Evolutionary conservation across 495 filamentous ascomycete species (phyloP), one percentile per base, ranked within the genome.

Genomic region (Delitschia confertaspora): DNA sequence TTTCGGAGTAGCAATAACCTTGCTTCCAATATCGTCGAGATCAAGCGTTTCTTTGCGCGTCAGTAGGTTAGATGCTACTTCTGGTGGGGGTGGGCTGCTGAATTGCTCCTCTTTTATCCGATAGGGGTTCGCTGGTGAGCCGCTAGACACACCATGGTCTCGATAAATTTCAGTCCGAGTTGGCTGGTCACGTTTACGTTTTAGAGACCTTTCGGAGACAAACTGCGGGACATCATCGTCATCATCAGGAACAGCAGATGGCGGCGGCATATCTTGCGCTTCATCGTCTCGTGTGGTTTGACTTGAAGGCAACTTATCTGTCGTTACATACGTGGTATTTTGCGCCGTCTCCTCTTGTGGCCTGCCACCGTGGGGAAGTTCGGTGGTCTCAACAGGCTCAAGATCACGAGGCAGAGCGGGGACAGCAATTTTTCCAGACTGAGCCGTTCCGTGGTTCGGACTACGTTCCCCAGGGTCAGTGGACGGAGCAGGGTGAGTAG

Each of bases 31-130:
- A 4, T 55, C 57, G 45, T 65, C 62, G n/a, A 67, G 54, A 52
- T 67, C 64, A 10, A 63, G 44, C 4, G 59, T 67, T 34, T 65
- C 62, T 18, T 30, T 57, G 10, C 57, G 60, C 7, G 47, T 11
- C 2, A 43, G 29, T 13, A 23, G 39, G 20, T 33, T 20, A 6
- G 31, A 36, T 19, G 21, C n/a, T 6, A 25, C 29, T 16, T 10
- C 11, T 31, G 22, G 8, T 3, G 19, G 11, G 13, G 45, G 43
- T 6, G 58, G 59, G 42, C 63, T 66, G 25, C 57, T 60, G 29
- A 33, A 47, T 13, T 19, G 38, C 29, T 64, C 61, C 8, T 62
- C 58, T 27, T 60, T 60, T 38, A 66, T 34, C 9, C 43, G 51
- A 13, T 60, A 49, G 7, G 59, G 56, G 11, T 27, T 44, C 3